Conservation (phyloP, 2,329 filamentous ascomycete genomes). For the Pseudogymnoascus sp. region DNA sequence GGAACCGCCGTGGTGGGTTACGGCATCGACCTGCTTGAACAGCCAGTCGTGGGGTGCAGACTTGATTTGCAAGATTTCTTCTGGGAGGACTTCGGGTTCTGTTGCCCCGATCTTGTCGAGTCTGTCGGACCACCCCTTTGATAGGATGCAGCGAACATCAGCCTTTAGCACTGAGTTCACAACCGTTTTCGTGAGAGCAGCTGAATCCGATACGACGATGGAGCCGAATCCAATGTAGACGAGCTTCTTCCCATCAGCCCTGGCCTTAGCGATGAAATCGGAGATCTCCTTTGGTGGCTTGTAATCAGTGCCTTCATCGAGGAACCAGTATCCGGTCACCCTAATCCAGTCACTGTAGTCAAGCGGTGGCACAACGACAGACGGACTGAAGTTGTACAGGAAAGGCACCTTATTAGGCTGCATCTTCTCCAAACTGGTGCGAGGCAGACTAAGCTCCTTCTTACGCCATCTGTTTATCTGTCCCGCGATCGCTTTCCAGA, state of each 20-base stretch:
- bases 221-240: constrained; percentile 97
- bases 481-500: constrained; percentile 86
- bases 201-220: constrained; percentile 85
- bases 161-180: constrained; percentile 85
- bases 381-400: constrained; percentile 92
- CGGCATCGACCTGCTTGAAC: constrained; percentile 87
- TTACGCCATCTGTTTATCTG: constrained; percentile 93
- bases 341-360: constrained; percentile 98
- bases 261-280: constrained; percentile 76
- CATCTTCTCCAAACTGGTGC: constrained; percentile 80
- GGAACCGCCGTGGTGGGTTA: constrained; percentile 86
- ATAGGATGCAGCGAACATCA: constrained; percentile 87
- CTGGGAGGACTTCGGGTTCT: constrained; percentile 55
- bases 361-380: constrained; percentile 84
- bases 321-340: constrained; percentile 96
- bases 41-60: constrained; percentile 95
- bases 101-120: constrained; percentile 48
- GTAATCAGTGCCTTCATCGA: constrained; percentile 67
- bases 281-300: constrained; percentile 65
- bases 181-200: constrained; percentile 82
- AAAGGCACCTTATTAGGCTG: constrained; percentile 97
- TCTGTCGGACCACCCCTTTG: constrained; percentile 94
- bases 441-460: constrained; percentile 65
- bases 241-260: constrained; percentile 75
- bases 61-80: constrained; percentile 80